Evolutionary conservation across 176 grass and related monocot species (phyloP).

Genomic region (Microstegium vimineum): DNA sequence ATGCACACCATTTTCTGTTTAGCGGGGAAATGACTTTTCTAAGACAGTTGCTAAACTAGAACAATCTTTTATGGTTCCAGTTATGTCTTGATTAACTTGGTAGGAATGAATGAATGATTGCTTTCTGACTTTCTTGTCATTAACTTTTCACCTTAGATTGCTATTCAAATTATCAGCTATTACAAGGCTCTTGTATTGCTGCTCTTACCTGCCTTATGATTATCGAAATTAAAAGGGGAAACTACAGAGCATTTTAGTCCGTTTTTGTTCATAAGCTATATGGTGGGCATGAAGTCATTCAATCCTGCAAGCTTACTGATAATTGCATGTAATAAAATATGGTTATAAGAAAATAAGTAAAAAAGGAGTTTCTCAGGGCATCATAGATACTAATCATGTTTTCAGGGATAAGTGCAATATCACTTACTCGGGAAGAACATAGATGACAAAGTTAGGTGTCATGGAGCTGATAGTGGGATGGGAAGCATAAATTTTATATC

Average conservation of each 20-base stretch:
- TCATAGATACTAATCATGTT: not conserved
- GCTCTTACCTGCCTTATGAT: not conserved
- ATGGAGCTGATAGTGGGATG: not conserved
- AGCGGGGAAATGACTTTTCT: slow-evolving; percentile 3
- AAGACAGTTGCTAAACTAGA: not conserved
- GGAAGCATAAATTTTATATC: not conserved
- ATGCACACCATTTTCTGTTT: not conserved
- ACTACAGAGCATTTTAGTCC: not conserved
- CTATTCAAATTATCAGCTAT: not conserved
- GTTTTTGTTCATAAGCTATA: not conserved
- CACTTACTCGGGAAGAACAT: not conserved
- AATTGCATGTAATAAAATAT: not conserved
- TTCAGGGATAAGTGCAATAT: not conserved
- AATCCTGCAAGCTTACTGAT: not conserved
- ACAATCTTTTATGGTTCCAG: not conserved
- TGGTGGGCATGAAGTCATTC: not conserved
- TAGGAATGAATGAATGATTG: not conserved
- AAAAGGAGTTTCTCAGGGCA: not conserved
- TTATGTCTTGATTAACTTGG: not conserved
- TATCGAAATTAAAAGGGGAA: not conserved
- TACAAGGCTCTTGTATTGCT: not conserved
- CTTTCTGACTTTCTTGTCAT: not conserved
- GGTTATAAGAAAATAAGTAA: not conserved
- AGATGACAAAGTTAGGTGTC: not conserved
- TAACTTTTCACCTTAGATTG: not conserved